Percentiles rank a stretch among this genome's conserved stretches.
phyloP scores from a whole-genome alignment of 2,329 filamentous ascomycete genomes.

The Thielaviopsis punctulata region DNA sequence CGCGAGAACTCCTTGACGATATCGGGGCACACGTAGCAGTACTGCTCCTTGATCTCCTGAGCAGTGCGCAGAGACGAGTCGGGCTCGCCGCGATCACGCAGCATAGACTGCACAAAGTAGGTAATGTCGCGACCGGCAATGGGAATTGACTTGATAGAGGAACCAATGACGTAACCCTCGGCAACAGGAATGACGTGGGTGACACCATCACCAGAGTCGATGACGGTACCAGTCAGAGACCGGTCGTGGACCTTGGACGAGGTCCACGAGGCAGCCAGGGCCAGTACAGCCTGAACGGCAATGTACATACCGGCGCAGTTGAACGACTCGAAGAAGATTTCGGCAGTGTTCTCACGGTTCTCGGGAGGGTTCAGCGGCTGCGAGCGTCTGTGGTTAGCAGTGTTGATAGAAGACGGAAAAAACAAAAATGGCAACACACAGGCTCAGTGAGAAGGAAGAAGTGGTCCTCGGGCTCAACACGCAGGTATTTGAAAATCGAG shows the following conservation, averaged over 20 bases:
- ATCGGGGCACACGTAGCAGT: constrained; percentile 95
- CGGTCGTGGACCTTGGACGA: constrained; percentile 94
- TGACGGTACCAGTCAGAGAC: constrained; percentile 90
- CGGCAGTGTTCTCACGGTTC: constrained; percentile 96
- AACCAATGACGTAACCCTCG: constrained; percentile 96
- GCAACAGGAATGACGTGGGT: constrained; percentile 98
- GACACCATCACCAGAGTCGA: constrained; percentile 96
- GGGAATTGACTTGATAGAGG: constrained; percentile 96
- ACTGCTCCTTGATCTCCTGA: constrained; percentile 96
- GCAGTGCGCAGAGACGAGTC: constrained; percentile 96
- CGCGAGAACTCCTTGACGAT: constrained; percentile 96
- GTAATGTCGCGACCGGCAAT: constrained; percentile 97
- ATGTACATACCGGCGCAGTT: constrained; percentile 99
- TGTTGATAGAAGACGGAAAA: constrained; percentile 4
- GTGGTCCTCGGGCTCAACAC: constrained; percentile 96
- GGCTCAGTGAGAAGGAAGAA: constrained; percentile 97
- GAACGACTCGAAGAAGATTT: constrained; percentile 99
- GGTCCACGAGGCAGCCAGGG: constrained; percentile 93
- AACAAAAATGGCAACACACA: constrained; percentile 32
- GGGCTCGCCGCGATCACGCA: constrained; percentile 88
- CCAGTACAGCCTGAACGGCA: constrained; percentile 91
- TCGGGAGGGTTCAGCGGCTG: constrained; percentile 94
- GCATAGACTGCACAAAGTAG: constrained; percentile 92
- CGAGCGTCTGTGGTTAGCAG: neutral
- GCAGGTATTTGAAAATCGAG: constrained; percentile 98